Conservation (phyloP, 1,284 basidiomycete genomes). For the Melanopsichium pennsylvanicum region DNA sequence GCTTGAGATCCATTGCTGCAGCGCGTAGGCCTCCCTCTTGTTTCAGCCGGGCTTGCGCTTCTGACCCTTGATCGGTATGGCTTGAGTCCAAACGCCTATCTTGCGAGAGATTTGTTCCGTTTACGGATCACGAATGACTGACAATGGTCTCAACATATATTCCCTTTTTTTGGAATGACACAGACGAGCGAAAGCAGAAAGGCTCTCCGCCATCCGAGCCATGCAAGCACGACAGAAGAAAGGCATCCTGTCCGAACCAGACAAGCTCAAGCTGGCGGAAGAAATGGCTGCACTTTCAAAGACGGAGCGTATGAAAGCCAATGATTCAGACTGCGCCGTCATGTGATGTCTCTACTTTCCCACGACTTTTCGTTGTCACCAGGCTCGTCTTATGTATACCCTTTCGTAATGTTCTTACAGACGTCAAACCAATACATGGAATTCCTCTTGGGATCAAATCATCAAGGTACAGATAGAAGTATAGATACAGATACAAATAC, state of each 20-base stretch:
- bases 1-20: slow-evolving; percentile 21
- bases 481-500: no score
- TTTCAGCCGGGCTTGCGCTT: background rate
- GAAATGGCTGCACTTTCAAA: slow-evolving; percentile 48
- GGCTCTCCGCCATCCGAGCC: slow-evolving; percentile 48
- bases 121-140: no score
- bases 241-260: slow-evolving; percentile 48
- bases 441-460: no score
- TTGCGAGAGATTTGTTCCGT: background rate
- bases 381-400: no score
- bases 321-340: slow-evolving; percentile 42
- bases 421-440: no score
- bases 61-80: slow-evolving; percentile 26
- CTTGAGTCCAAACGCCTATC: background rate
- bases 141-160: background rate
- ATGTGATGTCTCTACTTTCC: no score
- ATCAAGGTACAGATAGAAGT: no score
- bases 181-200: slow-evolving; percentile 52
- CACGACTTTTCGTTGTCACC: no score
- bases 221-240: slow-evolving; percentile 51
- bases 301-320: slow-evolving; percentile 26
- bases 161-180: background rate
- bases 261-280: slow-evolving; percentile 51
- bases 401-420: no score
- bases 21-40: slow-evolving; percentile 1